These are phyloP conservation scores for Trichophyton benhamiae DNA, from an alignment of 2,329 filamentous ascomycete species.

Conservation along the genomic window DNA sequence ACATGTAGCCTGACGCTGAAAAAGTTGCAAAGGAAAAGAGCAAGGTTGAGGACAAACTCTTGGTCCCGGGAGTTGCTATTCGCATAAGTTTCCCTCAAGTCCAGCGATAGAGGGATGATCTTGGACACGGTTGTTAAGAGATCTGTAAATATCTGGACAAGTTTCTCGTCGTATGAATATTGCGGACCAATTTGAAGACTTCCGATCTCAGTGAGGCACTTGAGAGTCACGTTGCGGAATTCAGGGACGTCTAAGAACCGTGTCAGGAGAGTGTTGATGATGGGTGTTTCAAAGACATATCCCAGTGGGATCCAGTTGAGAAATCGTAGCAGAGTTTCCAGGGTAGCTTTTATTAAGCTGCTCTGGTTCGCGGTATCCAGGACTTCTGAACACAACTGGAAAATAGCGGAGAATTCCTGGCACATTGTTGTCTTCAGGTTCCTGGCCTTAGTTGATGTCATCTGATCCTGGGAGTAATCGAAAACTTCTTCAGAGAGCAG, in stretches of 20 bases:
- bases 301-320: constrained; percentile 98
- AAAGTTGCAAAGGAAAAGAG: constrained; percentile 92
- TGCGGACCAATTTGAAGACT: constrained; percentile 70
- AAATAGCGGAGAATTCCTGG: constrained; percentile 95
- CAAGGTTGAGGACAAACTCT: constrained; percentile 94
- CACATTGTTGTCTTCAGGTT: constrained; percentile 98
- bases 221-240: constrained; percentile 91
- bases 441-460: constrained; percentile 96
- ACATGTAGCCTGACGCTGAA: constrained; percentile 86
- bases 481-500: constrained; percentile 96
- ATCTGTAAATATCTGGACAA: constrained; percentile 97
- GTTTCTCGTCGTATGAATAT: constrained; percentile 79
- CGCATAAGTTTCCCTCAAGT: constrained; percentile 82
- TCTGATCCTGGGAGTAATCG: constrained; percentile 95
- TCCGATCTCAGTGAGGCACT: constrained; percentile 94
- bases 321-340: constrained; percentile 90
- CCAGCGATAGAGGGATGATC: constrained; percentile 81
- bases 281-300: constrained; percentile 94
- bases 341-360: constrained; percentile 85
- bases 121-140: constrained; percentile 83
- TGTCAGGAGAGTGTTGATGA: constrained; percentile 87
- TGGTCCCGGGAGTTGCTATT: constrained; percentile 87
- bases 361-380: constrained; percentile 78
- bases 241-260: constrained; percentile 87
- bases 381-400: constrained; percentile 93